These are phyloP conservation scores for Monascus purpureus DNA, from an alignment of 495 filamentous ascomycete genomes.

Conservation along the genomic window DNA sequence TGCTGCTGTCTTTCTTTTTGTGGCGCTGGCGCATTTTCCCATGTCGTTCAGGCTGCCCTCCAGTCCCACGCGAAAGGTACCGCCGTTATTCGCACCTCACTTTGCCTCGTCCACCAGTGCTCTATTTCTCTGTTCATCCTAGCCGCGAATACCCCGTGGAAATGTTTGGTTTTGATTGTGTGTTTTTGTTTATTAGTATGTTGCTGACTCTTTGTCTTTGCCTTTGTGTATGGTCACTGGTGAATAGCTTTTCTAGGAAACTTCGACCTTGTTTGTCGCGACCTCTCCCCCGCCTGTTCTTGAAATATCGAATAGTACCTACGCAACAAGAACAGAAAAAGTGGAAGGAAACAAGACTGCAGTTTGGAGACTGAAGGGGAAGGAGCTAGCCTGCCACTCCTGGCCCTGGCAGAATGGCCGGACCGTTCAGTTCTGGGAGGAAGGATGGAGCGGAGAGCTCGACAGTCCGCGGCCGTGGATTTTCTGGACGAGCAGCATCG, in stretches of 20 bases:
- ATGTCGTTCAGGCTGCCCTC: no score
- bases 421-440: constrained; percentile 20
- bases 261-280: neutral
- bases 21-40: no score
- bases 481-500: constrained; percentile 7
- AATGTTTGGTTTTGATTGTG: neutral
- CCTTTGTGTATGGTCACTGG: neutral
- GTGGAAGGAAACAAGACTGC: neutral
- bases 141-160: neutral
- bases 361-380: neutral
- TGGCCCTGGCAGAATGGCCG: constrained; percentile 25
- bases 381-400: constrained; percentile 9
- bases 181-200: neutral
- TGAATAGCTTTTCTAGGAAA: neutral
- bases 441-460: constrained; percentile 13
- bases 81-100: neutral
- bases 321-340: neutral
- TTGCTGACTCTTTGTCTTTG: neutral
- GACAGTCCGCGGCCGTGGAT: constrained; percentile 18
- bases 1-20: no score
- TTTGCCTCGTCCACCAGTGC: neutral
- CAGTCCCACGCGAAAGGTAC: neutral
- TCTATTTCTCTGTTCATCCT: neutral
- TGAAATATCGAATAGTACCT: no score
- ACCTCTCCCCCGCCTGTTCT: no score